These are phyloP conservation scores for Penicillium taxi DNA, from an alignment of 495 filamentous ascomycete species.

Conservation along the genomic window DNA sequence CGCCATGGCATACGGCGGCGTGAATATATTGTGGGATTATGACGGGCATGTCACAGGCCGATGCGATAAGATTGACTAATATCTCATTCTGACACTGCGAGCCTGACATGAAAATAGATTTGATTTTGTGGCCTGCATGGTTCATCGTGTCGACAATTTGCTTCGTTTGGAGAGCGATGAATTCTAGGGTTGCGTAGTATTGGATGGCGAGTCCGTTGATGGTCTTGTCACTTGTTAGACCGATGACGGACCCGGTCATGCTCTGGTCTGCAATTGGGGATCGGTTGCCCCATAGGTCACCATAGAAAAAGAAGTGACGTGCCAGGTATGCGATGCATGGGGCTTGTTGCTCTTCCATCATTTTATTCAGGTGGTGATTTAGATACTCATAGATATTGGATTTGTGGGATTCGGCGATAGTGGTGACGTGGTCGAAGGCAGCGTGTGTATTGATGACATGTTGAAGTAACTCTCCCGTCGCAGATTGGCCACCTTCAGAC, in stretches of 20 bases:
- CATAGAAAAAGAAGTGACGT: conserved; percentile 96
- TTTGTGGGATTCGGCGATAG: conserved; percentile 67
- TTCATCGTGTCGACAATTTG: conserved; percentile 96
- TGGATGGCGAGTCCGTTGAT: conserved; percentile 79
- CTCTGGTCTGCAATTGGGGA: conserved; percentile 84
- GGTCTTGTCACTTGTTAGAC: conserved; percentile 74
- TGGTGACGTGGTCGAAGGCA: conserved; percentile 67
- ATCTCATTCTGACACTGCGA: conserved; percentile 94
- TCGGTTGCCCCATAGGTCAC: conserved; percentile 95
- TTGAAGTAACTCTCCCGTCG: conserved; percentile 87
- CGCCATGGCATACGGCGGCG: conserved; percentile 93
- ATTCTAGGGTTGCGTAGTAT: conserved; percentile 93
- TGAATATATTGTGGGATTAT: conserved; percentile 85
- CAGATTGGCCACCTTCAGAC: conserved; percentile 92
- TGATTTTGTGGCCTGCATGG: conserved; percentile 69
- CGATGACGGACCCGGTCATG: conserved; percentile 85
- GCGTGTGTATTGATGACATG: conserved; percentile 92
- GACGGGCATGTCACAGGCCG: conserved; percentile 84
- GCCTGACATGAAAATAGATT: conserved; percentile 95
- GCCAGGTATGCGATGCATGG: conserved; percentile 76
- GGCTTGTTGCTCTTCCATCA: conserved; percentile 56
- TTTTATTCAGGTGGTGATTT: conserved; percentile 75
- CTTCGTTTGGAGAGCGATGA: conserved; percentile 90
- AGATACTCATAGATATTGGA: conserved; percentile 89
- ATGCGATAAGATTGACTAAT: conserved; percentile 82